Conservation (phyloP, 345 rosid species). For the Pistacia integerrima region DNA sequence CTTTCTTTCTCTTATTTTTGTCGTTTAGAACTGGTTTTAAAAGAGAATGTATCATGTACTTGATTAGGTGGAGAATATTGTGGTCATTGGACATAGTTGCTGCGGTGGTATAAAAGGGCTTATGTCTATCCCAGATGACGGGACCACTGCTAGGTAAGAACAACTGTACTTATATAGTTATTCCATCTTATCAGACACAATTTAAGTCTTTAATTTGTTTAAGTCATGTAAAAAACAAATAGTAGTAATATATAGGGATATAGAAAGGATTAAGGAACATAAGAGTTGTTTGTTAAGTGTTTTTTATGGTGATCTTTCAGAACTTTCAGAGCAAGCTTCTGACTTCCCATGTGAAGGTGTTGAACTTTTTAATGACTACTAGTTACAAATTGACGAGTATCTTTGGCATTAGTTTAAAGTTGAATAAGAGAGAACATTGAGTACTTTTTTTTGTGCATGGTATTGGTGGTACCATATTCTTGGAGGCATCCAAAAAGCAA, state of each 20-base stretch:
- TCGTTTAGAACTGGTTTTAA: background rate
- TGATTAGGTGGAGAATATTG: slow-evolving; percentile 78
- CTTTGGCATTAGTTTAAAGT: background rate
- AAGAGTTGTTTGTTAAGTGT: background rate
- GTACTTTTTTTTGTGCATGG: background rate
- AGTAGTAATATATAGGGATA: too few species aligned
- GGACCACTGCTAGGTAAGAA: slow-evolving; percentile 49
- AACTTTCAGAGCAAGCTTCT: background rate
- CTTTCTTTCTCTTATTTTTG: background rate
- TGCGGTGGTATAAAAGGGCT: slow-evolving; percentile 99
- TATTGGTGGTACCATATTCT: slow-evolving; percentile 24
- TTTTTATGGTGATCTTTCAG: background rate
- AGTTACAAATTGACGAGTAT: background rate
- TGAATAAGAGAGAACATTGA: background rate
- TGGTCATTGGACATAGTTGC: slow-evolving; percentile 92
- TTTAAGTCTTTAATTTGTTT: background rate
- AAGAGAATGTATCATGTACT: background rate
- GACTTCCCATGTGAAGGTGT: slow-evolving; percentile 8
- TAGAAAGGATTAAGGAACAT: background rate
- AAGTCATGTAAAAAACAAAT: background rate
- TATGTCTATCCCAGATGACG: slow-evolving; percentile 74
- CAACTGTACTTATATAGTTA: background rate
- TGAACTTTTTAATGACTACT: slow-evolving; percentile 1
- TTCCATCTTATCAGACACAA: background rate
- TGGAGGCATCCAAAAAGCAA: slow-evolving; percentile 24